Evolutionary conservation across 1,139 yeast species (phyloP).

Genomic region (Sugiyamaella paludigena): DNA sequence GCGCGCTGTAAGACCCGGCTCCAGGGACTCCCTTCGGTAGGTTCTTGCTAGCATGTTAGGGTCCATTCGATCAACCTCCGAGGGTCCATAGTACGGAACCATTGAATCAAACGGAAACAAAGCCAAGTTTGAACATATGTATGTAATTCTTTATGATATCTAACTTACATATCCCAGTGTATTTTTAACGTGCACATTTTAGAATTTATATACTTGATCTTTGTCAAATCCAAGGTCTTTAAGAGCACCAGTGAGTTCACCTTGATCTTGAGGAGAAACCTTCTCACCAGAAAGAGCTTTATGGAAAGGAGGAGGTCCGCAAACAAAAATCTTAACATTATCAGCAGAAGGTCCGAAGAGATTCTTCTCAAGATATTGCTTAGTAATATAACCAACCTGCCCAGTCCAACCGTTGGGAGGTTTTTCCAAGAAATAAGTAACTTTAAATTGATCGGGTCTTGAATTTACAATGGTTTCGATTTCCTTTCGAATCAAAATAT

Average conservation of each 20-base stretch:
- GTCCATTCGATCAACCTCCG: no score
- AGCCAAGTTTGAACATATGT: no score
- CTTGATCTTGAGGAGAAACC: constrained; percentile 87
- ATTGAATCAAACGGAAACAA: no score
- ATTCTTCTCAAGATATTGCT: constrained; percentile 58
- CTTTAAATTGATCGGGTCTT: constrained; percentile 71
- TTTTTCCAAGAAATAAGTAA: constrained; percentile 79
- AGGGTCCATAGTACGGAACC: no score
- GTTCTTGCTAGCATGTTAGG: no score
- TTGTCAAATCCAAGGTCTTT: constrained; percentile 84
- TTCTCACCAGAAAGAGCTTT: constrained; percentile 84
- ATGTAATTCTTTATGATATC: no score
- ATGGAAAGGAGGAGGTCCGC: constrained; percentile 88
- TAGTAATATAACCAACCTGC: constrained; percentile 65
- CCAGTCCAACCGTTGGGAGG: constrained; percentile 53
- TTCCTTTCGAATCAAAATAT: constrained; percentile 74
- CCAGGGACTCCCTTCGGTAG: no score
- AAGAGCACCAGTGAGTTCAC: constrained; percentile 85
- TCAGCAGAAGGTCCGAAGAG: constrained; percentile 57
- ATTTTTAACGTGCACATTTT: no score
- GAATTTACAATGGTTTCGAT: constrained; percentile 62
- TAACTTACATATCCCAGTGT: no score
- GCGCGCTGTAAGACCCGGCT: no score
- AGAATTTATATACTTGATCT: constrained; percentile 89
- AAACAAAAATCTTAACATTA: constrained; percentile 70